Evolutionary conservation across 1,284 basidiomycete species (phyloP).

Genomic region (Psilocybe mexicana): DNA sequence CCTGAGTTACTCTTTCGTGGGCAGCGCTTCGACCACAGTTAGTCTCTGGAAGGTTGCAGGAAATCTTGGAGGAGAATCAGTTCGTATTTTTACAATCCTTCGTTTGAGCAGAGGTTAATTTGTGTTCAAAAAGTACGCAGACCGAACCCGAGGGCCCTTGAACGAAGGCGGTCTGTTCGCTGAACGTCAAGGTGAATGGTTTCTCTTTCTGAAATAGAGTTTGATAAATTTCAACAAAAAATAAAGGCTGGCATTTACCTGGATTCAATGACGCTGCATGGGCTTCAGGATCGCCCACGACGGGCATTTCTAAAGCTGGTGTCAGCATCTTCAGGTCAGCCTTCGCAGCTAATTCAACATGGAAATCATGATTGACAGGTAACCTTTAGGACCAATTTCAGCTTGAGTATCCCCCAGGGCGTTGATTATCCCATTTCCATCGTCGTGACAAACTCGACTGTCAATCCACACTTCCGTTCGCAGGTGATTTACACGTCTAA

Average conservation of each 20-base stretch:
- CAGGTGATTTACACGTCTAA: conserved; percentile 27
- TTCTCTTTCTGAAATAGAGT: not conserved
- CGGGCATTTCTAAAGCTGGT: conserved; percentile 39
- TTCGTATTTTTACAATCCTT: conserved; percentile 21
- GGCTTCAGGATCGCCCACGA: conserved; percentile 39
- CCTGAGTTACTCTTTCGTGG: conserved; percentile 42
- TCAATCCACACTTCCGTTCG: conserved; percentile 40
- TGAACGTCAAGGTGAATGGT: conserved; percentile 41
- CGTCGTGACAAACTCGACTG: conserved; percentile 38
- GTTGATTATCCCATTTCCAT: conserved; percentile 52
- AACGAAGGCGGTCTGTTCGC: conserved; percentile 51
- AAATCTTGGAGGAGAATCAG: conserved; percentile 48
- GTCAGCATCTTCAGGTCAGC: conserved; percentile 46
- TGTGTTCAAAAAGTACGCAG: conserved; percentile 32
- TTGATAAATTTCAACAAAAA: not conserved
- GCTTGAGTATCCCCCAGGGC: conserved; percentile 41
- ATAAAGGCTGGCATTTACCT: conserved; percentile 48
- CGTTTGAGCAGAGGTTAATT: not conserved
- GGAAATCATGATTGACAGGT: conserved; percentile 20
- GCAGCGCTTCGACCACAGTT: conserved; percentile 36
- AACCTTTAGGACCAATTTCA: conserved; percentile 40
- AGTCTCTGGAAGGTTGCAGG: conserved; percentile 48
- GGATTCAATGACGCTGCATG: conserved; percentile 48
- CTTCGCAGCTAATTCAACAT: not conserved
- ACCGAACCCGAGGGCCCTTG: conserved; percentile 44